Evolutionary conservation across 1,284 basidiomycete species (phyloP), one percentile per base, ranked within the genome.

Genomic region (Ustilago esculenta): DNA sequence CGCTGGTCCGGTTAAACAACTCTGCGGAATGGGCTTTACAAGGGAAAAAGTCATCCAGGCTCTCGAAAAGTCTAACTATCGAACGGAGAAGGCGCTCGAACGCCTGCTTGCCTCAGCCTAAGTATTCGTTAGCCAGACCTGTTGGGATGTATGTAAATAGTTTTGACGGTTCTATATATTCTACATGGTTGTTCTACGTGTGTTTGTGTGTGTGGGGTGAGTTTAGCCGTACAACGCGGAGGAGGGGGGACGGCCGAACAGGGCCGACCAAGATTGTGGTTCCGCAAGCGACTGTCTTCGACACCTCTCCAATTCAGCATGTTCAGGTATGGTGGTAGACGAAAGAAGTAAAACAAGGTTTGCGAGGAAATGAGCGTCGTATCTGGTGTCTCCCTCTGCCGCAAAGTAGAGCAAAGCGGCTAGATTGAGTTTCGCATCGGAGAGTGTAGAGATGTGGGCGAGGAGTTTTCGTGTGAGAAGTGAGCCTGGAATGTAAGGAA

Each of bases 21-120:
- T 81, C 15, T 77, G 74, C 58, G 72, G 72, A 10, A 81, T 81
- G 80, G 80, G 80, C 27, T 81, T 81, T 57, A 61, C 70, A 11
- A 52, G 80, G 10, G 49, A 56, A 5, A 67, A 73, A n/a, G 79
- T 80, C 18, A 74, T 81, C 27, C 41, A 54, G n/a, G 77, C 78
- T 35, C 60, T 81, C 27, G 80, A 81, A 54, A 75, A 73, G 54
- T 68, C 61, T 24, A 75, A 79, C 52, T 81, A 81, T 32, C 64
- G 75, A 15, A 79, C 76, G 3, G 77, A 80, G 45, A 77, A 76
- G 56, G 79, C 79, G n/a, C 44, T 80, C 11, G 76, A 80, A 45
- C 55, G 67, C 4, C 52, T 80, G 17, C 57, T 80, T n/a, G 68
- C 68, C 34, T 51, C 64, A 4, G 35, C 54, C 8, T 63, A n/a